Evolutionary conservation across 2,329 filamentous ascomycete species (phyloP).

Genomic region (Didymella segeticola): DNA sequence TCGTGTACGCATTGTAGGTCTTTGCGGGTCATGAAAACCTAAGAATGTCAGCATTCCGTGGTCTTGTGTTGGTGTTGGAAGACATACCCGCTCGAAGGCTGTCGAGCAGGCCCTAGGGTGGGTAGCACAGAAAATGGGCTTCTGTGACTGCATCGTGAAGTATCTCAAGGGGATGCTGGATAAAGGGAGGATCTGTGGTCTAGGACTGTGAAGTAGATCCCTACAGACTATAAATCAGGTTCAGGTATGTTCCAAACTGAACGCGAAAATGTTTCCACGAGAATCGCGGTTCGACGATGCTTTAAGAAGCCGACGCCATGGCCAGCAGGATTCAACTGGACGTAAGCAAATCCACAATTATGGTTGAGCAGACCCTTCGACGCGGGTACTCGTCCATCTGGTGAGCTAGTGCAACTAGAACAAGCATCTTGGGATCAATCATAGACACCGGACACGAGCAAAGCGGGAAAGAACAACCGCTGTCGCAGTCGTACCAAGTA

Average conservation of each 20-base stretch:
- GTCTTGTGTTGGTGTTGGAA: background rate
- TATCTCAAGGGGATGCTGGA: conserved; percentile 17
- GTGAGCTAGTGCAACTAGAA: conserved; percentile 27
- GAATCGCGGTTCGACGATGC: conserved; percentile 31
- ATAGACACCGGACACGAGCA: conserved; percentile 11
- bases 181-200: conserved; percentile 28
- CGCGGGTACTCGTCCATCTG: conserved; percentile 23
- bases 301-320: conserved; percentile 28
- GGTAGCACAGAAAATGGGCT: conserved; percentile 89
- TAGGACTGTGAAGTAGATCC: conserved; percentile 27
- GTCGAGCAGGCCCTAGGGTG: conserved; percentile 96
- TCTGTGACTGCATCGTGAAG: conserved; percentile 64
- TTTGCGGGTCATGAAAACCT: conserved; percentile 92
- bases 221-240: conserved; percentile 13
- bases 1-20: conserved; percentile 90
- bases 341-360: conserved; percentile 37
- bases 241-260: conserved; percentile 41
- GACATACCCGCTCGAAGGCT: conserved; percentile 87
- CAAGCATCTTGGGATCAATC: conserved; percentile 20
- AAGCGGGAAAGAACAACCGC: conserved; percentile 13
- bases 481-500: conserved; percentile 12
- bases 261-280: conserved; percentile 27
- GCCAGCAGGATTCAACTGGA: conserved; percentile 15
- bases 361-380: conserved; percentile 28
- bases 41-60: conserved; percentile 13